These are phyloP conservation scores for Fusarium nelsonii DNA, from an alignment of 2,329 filamentous ascomycete species.

Conservation along the genomic window DNA sequence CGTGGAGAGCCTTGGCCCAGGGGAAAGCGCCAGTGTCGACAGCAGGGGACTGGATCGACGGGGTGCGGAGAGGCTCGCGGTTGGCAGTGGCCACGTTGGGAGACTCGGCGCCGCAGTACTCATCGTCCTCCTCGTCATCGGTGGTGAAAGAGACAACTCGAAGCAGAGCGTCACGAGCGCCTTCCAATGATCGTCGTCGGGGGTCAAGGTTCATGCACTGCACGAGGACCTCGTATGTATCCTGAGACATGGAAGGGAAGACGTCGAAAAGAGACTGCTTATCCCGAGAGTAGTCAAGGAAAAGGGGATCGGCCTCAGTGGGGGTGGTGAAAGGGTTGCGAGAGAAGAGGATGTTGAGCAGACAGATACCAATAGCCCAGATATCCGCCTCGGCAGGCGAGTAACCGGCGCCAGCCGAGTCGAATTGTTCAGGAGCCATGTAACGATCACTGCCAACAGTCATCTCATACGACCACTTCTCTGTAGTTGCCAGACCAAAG, in stretches of 20 bases:
- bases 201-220: conserved; percentile 94
- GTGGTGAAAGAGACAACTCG: conserved; percentile 92
- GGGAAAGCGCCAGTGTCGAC: conserved; percentile 88
- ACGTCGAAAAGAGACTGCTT: conserved; percentile 97
- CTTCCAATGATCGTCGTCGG: conserved; percentile 83
- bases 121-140: conserved; percentile 89
- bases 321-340: conserved; percentile 96
- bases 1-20: conserved; percentile 91
- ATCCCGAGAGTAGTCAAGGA: conserved; percentile 92
- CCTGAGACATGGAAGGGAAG: conserved; percentile 98
- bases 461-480: conserved; percentile 90
- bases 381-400: conserved; percentile 93
- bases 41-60: conserved; percentile 90
- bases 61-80: conserved; percentile 94
- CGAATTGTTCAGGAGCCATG: conserved; percentile 99
- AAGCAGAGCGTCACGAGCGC: conserved; percentile 80
- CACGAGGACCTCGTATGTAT: conserved; percentile 93
- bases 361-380: conserved; percentile 96
- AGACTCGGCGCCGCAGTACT: conserved; percentile 89
- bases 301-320: conserved; percentile 89
- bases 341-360: conserved; percentile 96
- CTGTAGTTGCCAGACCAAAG: conserved; percentile 91
- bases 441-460: conserved; percentile 98
- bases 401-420: conserved; percentile 88
- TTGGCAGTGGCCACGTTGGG: conserved; percentile 85